Percentiles rank a stretch among this genome's conserved stretches.
Evolutionary conservation across 2,329 filamentous ascomycete genomes (phyloP).

Genomic region (Neofusicoccum kwambonambiense): DNA sequence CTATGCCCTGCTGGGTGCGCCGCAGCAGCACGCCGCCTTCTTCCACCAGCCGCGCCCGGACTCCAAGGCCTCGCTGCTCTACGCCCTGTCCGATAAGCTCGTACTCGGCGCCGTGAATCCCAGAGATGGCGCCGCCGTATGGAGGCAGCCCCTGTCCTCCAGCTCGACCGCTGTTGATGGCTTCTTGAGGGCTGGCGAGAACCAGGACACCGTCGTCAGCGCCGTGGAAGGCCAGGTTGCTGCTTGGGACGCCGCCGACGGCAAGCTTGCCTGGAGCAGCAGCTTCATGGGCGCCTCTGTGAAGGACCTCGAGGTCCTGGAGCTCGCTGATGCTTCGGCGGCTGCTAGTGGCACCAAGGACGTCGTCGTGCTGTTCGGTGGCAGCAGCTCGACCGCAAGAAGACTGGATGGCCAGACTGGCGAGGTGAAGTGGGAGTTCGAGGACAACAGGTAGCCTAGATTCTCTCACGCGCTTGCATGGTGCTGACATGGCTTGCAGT

Average conservation of each 20-base stretch:
- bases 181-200: slow-evolving; percentile 71
- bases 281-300: slow-evolving; percentile 57
- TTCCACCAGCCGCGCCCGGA: slow-evolving; percentile 83
- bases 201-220: slow-evolving; percentile 73
- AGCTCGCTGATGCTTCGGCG: slow-evolving; percentile 60
- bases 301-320: slow-evolving; percentile 74
- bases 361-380: slow-evolving; percentile 65
- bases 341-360: slow-evolving; percentile 56
- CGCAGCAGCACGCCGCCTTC: slow-evolving; percentile 81
- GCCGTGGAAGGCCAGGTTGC: slow-evolving; percentile 69
- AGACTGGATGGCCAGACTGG: slow-evolving; percentile 73
- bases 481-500: slow-evolving; percentile 40
- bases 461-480: background rate
- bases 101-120: slow-evolving; percentile 88
- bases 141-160: slow-evolving; percentile 73
- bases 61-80: slow-evolving; percentile 85
- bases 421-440: slow-evolving; percentile 74
- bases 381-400: slow-evolving; percentile 60
- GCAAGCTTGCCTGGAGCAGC: slow-evolving; percentile 73
- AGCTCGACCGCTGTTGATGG: slow-evolving; percentile 27
- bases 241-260: slow-evolving; percentile 80
- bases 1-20: slow-evolving; percentile 80
- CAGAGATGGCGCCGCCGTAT: slow-evolving; percentile 77
- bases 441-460: slow-evolving; percentile 54
- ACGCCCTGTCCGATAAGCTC: slow-evolving; percentile 81